Base-by-base conservation (phyloP, 192 early-diverging fungal species). In the Mortierella alpina region DNA sequence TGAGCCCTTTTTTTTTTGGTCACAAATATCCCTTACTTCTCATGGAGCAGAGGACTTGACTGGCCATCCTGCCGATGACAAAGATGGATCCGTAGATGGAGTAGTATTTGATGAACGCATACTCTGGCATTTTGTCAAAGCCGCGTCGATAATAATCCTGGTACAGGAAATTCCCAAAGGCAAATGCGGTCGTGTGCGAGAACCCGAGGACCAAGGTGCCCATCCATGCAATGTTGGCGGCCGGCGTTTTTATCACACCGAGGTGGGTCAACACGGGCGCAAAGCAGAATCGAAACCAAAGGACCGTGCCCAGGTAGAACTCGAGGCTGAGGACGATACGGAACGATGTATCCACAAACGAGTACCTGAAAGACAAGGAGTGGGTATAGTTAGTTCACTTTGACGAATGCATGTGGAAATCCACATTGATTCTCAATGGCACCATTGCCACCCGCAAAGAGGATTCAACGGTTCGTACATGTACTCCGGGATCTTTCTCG, bases 31-130 rank as follows among this genome's bases (percentile, higher is more conserved):
- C 31, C 66, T 63, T 72, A 79, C 76, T 72, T 48, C 58, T 79
- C 63, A 72, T 66, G 10, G 69, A 72, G 48, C 77, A 80, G 8
- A 80, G 60, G 60, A 80, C 48, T 23, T 80, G 77, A 39, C 70
- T 80, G 23, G 64, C 66, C 70, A 80, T 72, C 17, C 77, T 72
- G 23, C 77, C 77, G 44, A 72, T 68, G 22, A 80, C 65, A 72
- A 80, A 79, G 57, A 72, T 80, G 42, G 77, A 80, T 9, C 77
- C 77, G 51, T 80, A 80, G 55, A 80, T 72, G 17, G 77, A 80
- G 44, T 80, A 80, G 52, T 80, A 80, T 60, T 80, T 80, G 63
- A 80, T 72, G 23, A 72, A 80, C 10, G 77, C 70, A 53, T 68
- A 67, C 70, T 80, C 77, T 22, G 77, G 70, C 20, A 72, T 72